These are phyloP conservation scores for Filobasidium floriforme DNA, from an alignment of 768 basidiomycete species.

Conservation along the genomic window DNA sequence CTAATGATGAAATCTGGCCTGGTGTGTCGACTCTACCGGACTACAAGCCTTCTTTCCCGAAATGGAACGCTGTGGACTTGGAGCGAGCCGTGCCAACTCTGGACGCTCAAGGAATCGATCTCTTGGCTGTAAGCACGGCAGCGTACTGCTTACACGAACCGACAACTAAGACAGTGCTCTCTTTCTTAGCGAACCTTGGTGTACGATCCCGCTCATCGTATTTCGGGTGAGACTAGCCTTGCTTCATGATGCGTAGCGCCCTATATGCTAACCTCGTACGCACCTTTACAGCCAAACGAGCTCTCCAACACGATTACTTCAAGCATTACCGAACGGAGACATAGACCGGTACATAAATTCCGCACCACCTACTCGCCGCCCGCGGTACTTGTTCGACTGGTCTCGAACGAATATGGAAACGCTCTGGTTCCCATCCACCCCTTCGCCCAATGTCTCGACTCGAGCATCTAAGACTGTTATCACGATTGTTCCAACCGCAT, in stretches of 20 bases:
- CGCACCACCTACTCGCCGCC: neutral
- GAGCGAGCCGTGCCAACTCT: constrained; percentile 59
- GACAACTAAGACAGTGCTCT: neutral
- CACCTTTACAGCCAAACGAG: constrained; percentile 53
- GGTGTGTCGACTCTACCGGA: constrained; percentile 81
- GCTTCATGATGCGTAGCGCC: neutral
- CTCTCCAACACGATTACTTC: constrained; percentile 52
- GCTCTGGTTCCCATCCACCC: neutral
- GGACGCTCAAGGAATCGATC: constrained; percentile 69
- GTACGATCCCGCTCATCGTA: constrained; percentile 84
- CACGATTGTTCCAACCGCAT: neutral
- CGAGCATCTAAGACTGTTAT: neutral
- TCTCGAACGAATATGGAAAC: neutral
- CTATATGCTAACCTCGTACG: constrained; percentile 10
- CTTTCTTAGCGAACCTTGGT: constrained; percentile 56
- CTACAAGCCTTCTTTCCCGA: constrained; percentile 94
- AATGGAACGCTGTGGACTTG: constrained; percentile 78
- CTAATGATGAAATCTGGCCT: constrained; percentile 83
- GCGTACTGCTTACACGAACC: constrained; percentile 3
- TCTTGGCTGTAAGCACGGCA: constrained; percentile 56
- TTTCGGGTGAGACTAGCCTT: constrained; percentile 61
- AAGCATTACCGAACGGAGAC: constrained; percentile 4
- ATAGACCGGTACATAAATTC: neutral
- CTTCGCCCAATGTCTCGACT: neutral
- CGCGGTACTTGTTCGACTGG: neutral